Percentiles rank a stretch among this genome's conserved stretches.
Evolutionary conservation across 75 land plant genomes (phyloP).

Genomic region (Pinus taeda): DNA sequence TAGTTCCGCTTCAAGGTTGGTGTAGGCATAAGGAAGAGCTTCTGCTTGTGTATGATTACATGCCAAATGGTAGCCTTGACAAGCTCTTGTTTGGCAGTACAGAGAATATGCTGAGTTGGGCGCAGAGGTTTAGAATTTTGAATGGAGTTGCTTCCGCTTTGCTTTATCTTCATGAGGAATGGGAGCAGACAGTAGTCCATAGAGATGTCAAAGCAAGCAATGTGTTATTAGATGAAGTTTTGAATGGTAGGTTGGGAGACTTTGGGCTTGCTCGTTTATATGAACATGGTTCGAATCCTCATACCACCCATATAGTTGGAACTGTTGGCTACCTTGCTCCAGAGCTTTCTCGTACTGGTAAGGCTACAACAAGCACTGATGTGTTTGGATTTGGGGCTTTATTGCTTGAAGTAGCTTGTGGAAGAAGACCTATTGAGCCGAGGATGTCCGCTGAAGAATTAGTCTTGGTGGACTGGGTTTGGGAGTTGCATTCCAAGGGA

Average conservation of each 20-base stretch:
- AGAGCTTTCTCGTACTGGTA: no score
- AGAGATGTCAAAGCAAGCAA: slow-evolving; percentile 27
- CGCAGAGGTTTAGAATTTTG: slow-evolving; percentile 31
- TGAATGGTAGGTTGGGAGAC: no score
- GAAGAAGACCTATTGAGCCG: slow-evolving; percentile 18
- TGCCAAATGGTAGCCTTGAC: neutral
- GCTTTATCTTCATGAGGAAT: slow-evolving; percentile 66
- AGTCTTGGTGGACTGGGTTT: slow-evolving; percentile 5
- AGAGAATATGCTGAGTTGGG: slow-evolving; percentile 34
- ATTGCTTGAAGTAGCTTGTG: slow-evolving; percentile 7
- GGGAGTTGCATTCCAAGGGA: slow-evolving; percentile 14
- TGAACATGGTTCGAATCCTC: neutral
- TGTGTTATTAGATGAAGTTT: no score
- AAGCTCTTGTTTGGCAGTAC: slow-evolving; percentile 35
- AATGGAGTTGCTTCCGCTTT: slow-evolving; percentile 7
- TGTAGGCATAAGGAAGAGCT: no score
- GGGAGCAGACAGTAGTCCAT: slow-evolving; percentile 51
- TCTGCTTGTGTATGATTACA: no score
- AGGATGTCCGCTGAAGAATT: neutral
- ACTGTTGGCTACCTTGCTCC: no score
- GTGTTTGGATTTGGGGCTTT: slow-evolving; percentile 16
- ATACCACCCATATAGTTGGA: slow-evolving; percentile 14
- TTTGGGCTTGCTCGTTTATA: no score
- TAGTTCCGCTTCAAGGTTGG: no score
- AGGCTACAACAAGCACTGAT: slow-evolving; percentile 9